Evolutionary conservation across 2,329 filamentous ascomycete genomes (phyloP).

Genomic region (Fusarium cicatricum): DNA sequence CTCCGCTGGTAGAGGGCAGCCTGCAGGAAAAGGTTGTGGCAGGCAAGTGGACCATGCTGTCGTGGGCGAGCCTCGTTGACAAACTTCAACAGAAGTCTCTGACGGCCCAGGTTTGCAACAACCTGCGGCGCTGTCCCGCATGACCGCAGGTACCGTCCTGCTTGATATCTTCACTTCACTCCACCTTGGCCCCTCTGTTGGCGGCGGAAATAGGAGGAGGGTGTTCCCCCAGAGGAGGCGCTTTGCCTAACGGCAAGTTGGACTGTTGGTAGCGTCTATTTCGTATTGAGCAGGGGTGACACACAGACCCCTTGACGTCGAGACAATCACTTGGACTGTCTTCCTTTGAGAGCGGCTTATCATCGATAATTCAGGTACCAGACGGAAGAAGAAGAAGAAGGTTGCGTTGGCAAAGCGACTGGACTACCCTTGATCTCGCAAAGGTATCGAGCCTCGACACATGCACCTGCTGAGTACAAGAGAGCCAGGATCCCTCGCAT

Average conservation of each 20-base stretch:
- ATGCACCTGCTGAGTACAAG: slow-evolving; percentile 43
- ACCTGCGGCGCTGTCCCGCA: slow-evolving; percentile 33
- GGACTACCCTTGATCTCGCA: slow-evolving; percentile 31
- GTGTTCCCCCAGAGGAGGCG: slow-evolving; percentile 20
- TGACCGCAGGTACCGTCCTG: slow-evolving; percentile 44
- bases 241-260: slow-evolving; percentile 36
- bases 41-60: slow-evolving; percentile 32
- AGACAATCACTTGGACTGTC: slow-evolving; percentile 46
- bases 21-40: slow-evolving; percentile 26
- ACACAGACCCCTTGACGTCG: slow-evolving; percentile 46
- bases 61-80: slow-evolving; percentile 17
- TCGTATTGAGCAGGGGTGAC: slow-evolving; percentile 41
- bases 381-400: slow-evolving; percentile 41
- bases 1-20: slow-evolving; percentile 23
- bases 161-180: slow-evolving; percentile 43
- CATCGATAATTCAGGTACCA: slow-evolving; percentile 45
- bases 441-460: slow-evolving; percentile 36
- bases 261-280: slow-evolving; percentile 40
- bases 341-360: slow-evolving; percentile 38
- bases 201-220: slow-evolving; percentile 21
- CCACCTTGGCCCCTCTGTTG: slow-evolving; percentile 35
- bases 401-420: slow-evolving; percentile 39
- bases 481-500: slow-evolving; percentile 41
- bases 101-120: slow-evolving; percentile 11
- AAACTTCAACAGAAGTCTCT: slow-evolving; percentile 26